Conservation (phyloP, 176 grass and related monocot genomes). For the Phoenix roebelenii region DNA sequence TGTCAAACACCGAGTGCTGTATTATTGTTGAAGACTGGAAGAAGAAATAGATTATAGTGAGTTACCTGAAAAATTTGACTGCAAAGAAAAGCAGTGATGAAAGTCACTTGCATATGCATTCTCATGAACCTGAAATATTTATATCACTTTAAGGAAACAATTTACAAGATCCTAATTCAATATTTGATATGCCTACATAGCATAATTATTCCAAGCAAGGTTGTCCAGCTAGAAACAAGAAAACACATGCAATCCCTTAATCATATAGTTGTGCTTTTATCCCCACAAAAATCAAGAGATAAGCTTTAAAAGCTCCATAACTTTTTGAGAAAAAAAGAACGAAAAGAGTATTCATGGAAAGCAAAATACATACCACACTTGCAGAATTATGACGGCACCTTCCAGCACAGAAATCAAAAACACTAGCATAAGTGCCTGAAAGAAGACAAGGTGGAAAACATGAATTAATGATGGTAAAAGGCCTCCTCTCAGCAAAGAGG, state of each 20-base stretch:
- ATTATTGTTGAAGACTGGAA: no score
- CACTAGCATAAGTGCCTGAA: constrained; percentile 29
- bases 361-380: constrained; percentile 50
- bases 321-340: neutral
- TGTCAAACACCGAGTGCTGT: no score
- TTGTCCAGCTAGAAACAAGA: no score
- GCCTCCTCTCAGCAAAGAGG: constrained; percentile 5
- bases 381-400: constrained; percentile 89
- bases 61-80: constrained; percentile 64
- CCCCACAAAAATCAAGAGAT: no score
- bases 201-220: no score
- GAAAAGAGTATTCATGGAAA: neutral
- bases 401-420: constrained; percentile 83
- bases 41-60: neutral
- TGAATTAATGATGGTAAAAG: neutral
- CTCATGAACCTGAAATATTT: constrained; percentile 70
- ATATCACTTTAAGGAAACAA: constrained; percentile 3
- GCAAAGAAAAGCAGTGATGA: constrained; percentile 74
- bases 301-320: no score
- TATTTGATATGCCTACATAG: no score
- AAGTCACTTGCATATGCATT: constrained; percentile 88
- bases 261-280: no score
- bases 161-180: no score
- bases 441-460: constrained; percentile 16
- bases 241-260: no score